Conservation (phyloP, 2,329 filamentous ascomycete species). For the Colletotrichum tropicicola region DNA sequence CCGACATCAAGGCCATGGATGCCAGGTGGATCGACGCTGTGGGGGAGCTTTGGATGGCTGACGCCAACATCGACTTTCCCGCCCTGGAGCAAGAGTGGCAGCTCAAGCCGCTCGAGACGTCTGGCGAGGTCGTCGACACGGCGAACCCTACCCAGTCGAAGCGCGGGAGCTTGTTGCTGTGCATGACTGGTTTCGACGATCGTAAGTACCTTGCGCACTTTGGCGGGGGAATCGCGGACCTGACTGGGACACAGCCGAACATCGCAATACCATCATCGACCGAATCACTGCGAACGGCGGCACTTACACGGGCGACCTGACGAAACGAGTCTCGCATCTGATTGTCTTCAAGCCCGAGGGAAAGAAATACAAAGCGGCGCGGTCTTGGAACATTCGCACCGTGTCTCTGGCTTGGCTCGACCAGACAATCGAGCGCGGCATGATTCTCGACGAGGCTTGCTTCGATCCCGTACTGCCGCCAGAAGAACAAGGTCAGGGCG, state of each 20-base stretch:
- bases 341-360: slow-evolving; percentile 82
- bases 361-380: slow-evolving; percentile 91
- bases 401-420: slow-evolving; percentile 87
- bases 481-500: slow-evolving; percentile 79
- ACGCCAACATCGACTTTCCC: slow-evolving; percentile 77
- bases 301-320: slow-evolving; percentile 88
- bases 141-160: slow-evolving; percentile 44
- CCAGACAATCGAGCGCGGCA: slow-evolving; percentile 83
- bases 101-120: slow-evolving; percentile 69
- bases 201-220: slow-evolving; percentile 38
- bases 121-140: slow-evolving; percentile 41
- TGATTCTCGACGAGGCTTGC: slow-evolving; percentile 87
- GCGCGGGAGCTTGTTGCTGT: slow-evolving; percentile 57
- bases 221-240: background rate
- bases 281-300: slow-evolving; percentile 77
- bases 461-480: slow-evolving; percentile 79
- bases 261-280: slow-evolving; percentile 76
- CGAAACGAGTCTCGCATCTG: slow-evolving; percentile 85
- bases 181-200: slow-evolving; percentile 67
- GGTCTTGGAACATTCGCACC: slow-evolving; percentile 80
- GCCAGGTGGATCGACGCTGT: slow-evolving; percentile 88
- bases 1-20: slow-evolving; percentile 84
- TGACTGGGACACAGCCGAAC: slow-evolving; percentile 54
- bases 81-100: slow-evolving; percentile 74
- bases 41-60: slow-evolving; percentile 81